These are phyloP conservation scores for Rosellinia necatrix DNA, from an alignment of 2,329 filamentous ascomycete species.

Conservation along the genomic window DNA sequence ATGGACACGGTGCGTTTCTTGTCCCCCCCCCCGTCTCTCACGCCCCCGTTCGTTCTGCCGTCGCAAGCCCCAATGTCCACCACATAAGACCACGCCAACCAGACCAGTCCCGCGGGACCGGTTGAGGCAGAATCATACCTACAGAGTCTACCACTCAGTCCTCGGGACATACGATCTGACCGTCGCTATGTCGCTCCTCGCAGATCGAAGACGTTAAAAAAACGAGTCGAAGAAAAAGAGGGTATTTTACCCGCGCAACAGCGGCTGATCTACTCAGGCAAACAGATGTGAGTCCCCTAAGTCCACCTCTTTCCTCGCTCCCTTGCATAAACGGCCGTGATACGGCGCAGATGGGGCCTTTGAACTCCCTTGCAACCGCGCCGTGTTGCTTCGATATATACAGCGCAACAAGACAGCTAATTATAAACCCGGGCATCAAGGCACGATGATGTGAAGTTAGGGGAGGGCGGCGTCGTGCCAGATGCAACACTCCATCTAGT, in stretches of 20 bases:
- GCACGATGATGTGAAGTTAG: constrained; percentile 92
- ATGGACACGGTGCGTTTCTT: constrained; percentile 76
- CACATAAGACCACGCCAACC: not conserved
- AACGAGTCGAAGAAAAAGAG: constrained; percentile 98
- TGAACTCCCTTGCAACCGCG: too few species aligned
- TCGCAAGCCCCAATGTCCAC: not conserved
- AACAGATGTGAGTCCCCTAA: constrained; percentile 78
- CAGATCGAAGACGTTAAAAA: constrained; percentile 96
- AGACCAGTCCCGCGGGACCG: not conserved
- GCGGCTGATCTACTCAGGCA: constrained; percentile 92
- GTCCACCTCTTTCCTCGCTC: not conserved
- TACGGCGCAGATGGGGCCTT: too few species aligned
- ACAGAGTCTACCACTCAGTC: too few species aligned
- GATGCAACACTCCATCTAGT: constrained; percentile 95
- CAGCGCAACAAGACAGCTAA: not conserved
- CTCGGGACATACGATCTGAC: too few species aligned
- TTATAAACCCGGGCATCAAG: constrained; percentile 51
- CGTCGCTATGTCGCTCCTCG: not conserved
- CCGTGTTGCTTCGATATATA: not conserved
- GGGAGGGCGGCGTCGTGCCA: constrained; percentile 87
- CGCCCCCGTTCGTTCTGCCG: not conserved
- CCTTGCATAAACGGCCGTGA: too few species aligned
- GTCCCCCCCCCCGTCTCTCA: not conserved
- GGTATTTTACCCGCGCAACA: constrained; percentile 97
- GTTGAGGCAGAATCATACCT: not conserved